These are phyloP conservation scores for Achaetomium macrosporum DNA, from an alignment of 2,329 filamentous ascomycete species.

Conservation along the genomic window DNA sequence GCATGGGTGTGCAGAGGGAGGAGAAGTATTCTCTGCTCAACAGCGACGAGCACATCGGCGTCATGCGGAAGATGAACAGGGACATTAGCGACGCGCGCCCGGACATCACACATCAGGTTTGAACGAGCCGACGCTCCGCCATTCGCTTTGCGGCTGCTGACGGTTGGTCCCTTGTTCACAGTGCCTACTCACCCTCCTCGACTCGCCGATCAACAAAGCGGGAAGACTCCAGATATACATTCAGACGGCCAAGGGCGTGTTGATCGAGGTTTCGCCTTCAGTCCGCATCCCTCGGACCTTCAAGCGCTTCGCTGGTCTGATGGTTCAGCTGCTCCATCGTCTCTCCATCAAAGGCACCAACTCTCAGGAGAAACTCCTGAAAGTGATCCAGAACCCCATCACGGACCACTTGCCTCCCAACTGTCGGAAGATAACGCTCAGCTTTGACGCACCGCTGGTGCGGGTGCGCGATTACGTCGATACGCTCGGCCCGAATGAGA, in stretches of 20 bases:
- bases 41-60: conserved; percentile 97
- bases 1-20: conserved; percentile 62
- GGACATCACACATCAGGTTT: conserved; percentile 96
- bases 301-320: conserved; percentile 96
- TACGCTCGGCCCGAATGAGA: conserved; percentile 72
- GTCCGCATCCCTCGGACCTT: conserved; percentile 97
- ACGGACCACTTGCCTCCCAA: conserved; percentile 94
- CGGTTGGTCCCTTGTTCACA: conserved; percentile 36
- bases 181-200: conserved; percentile 94
- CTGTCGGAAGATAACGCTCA: conserved; percentile 95
- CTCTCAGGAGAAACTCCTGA: conserved; percentile 93
- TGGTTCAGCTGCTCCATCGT: conserved; percentile 95
- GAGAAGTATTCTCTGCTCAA: conserved; percentile 98
- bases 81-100: conserved; percentile 97
- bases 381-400: conserved; percentile 97
- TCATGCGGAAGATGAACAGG: conserved; percentile 99
- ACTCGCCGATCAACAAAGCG: conserved; percentile 98
- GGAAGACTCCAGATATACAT: conserved; percentile 98
- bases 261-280: conserved; percentile 97
- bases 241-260: conserved; percentile 90
- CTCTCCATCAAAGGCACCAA: conserved; percentile 94
- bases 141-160: conserved; percentile 33
- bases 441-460: conserved; percentile 84
- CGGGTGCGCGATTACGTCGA: conserved; percentile 86
- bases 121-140: conserved; percentile 32